Evolutionary conservation across 345 rosid species (phyloP).

Genomic region (Salix koriyanagi): DNA sequence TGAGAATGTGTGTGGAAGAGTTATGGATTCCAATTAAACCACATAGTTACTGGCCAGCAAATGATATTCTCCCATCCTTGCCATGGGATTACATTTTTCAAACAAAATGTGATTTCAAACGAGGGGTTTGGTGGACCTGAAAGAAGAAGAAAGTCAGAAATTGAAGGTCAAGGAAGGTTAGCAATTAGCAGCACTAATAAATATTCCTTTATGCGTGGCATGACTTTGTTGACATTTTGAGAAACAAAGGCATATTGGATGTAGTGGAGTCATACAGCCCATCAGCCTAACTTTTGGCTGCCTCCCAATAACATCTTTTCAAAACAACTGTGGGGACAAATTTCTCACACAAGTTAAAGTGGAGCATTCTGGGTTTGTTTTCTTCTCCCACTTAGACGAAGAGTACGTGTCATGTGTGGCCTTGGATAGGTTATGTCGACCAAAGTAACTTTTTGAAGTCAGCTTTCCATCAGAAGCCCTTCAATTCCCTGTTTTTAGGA

Average conservation of each 20-base stretch:
- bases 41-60: no score
- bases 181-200: neutral
- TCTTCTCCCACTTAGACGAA: neutral
- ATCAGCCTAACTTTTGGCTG: slow-evolving; percentile 22
- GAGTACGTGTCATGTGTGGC: slow-evolving; percentile 7
- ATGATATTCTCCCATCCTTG: no score
- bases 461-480: neutral
- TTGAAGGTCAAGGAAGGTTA: neutral
- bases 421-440: neutral
- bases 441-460: neutral
- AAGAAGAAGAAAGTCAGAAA: no score
- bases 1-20: no score
- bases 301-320: slow-evolving; percentile 35
- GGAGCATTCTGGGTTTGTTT: neutral
- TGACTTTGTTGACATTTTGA: slow-evolving; percentile 20
- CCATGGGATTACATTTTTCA: no score
- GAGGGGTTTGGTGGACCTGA: neutral
- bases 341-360: neutral
- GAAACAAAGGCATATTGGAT: neutral
- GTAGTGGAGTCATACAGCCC: slow-evolving; percentile 9
- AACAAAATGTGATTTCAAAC: neutral
- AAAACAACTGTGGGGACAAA: neutral
- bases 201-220: neutral
- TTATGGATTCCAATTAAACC: no score
- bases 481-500: slow-evolving; percentile 23